These are phyloP conservation scores for Abrus pulchellus DNA, from an alignment of 306 rosid genomes.

Conservation along the genomic window DNA sequence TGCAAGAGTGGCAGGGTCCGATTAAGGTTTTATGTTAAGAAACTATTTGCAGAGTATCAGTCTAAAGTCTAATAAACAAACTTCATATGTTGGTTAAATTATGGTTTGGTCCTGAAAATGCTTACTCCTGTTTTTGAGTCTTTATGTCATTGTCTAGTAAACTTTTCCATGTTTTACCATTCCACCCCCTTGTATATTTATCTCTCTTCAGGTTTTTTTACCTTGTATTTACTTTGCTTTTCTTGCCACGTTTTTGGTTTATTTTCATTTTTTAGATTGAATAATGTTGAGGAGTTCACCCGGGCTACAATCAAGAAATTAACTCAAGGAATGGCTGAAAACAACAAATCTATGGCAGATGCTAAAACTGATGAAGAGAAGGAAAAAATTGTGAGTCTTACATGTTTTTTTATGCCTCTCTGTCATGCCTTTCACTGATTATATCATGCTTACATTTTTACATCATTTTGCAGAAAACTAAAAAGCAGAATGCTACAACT, in stretches of 20 bases:
- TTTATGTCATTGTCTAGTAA: constrained; percentile 13
- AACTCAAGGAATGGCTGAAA: constrained; percentile 97
- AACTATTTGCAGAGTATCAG: background rate
- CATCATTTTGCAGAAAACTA: constrained; percentile 74
- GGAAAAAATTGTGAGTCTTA: constrained; percentile 75
- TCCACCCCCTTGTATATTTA: background rate
- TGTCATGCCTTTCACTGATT: constrained; percentile 18
- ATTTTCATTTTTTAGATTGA: constrained; percentile 69
- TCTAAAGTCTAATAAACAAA: background rate
- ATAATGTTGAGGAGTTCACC: constrained; percentile 84
- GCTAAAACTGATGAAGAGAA: constrained; percentile 97
- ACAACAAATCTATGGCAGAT: constrained; percentile 89
- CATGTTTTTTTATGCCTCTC: constrained; percentile 32
- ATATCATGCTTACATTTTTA: constrained; percentile 22
- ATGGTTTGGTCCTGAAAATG: background rate
- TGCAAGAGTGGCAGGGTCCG: background rate
- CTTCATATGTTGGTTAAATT: background rate
- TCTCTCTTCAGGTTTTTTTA: background rate
- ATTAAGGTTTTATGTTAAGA: constrained; percentile 14
- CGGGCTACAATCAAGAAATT: constrained; percentile 93
- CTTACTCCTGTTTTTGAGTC: background rate
- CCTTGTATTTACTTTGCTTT: background rate
- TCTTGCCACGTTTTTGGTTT: constrained; percentile 28
- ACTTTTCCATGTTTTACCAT: constrained; percentile 21
- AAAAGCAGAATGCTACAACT: constrained; percentile 90